Conservation (phyloP, 768 basidiomycete species). For the Pleurotus platypus region DNA sequence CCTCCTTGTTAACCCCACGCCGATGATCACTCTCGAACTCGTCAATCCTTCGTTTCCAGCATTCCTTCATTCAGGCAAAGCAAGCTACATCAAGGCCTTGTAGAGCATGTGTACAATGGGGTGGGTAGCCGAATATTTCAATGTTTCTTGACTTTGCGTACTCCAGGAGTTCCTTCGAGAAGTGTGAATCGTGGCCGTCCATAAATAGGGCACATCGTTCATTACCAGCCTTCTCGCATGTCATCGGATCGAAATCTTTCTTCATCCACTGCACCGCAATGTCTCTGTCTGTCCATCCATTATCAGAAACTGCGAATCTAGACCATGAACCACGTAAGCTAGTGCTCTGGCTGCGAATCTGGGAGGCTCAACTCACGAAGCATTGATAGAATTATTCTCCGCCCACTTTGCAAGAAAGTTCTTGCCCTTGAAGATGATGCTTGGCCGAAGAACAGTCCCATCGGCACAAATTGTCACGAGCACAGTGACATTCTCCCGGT, state of each 20-base stretch:
- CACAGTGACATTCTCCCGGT: conserved; percentile 37
- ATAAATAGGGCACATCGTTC: conserved; percentile 25
- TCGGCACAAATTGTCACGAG: conserved; percentile 36
- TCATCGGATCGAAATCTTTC: conserved; percentile 23
- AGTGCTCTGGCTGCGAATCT: background rate
- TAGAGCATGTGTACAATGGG: conserved; percentile 35
- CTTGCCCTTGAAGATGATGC: conserved; percentile 7
- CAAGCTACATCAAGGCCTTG: conserved; percentile 40
- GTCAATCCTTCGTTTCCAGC: conserved; percentile 19
- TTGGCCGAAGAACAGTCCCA: conserved; percentile 18
- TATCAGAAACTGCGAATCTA: conserved; percentile 22
- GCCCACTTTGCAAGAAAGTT: conserved; percentile 12
- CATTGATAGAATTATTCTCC: conserved; percentile 13
- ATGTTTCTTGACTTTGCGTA: conserved; percentile 22
- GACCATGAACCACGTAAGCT: conserved; percentile 2
- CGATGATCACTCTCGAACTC: conserved; percentile 10
- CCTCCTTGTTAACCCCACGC: conserved; percentile 11
- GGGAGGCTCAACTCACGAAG: conserved; percentile 4
- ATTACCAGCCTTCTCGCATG: conserved; percentile 11
- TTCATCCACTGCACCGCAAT: conserved; percentile 25
- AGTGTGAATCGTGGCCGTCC: conserved; percentile 35
- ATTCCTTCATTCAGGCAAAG: conserved; percentile 24
- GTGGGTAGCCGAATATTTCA: conserved; percentile 27
- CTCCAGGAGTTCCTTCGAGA: conserved; percentile 10
- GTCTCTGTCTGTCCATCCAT: conserved; percentile 33